These are phyloP conservation scores for Tricholoma terreum DNA, from an alignment of 768 basidiomycete species.

Conservation along the genomic window DNA sequence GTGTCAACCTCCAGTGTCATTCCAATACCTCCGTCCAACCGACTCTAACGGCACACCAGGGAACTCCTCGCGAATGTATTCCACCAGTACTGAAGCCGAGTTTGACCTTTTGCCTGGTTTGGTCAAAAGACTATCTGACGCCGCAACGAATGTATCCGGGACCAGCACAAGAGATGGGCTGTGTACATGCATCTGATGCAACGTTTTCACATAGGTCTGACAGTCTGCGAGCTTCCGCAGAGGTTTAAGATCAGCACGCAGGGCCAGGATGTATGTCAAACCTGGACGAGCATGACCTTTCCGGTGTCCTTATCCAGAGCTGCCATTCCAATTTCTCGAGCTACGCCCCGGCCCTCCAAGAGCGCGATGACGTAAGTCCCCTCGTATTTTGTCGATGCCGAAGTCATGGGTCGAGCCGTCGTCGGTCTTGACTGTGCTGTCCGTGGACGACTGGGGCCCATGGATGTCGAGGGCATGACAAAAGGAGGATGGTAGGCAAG, in stretches of 20 bases:
- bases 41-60: constrained; percentile 64
- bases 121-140: constrained; percentile 41
- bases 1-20: constrained; percentile 63
- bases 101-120: constrained; percentile 42
- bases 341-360: constrained; percentile 74
- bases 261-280: not conserved
- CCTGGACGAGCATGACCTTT: constrained; percentile 75
- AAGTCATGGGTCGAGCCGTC: constrained; percentile 64
- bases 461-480: not conserved
- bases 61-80: constrained; percentile 73
- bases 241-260: not conserved
- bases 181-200: constrained; percentile 83
- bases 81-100: constrained; percentile 62
- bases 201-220: constrained; percentile 83
- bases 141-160: constrained; percentile 75
- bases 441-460: constrained; percentile 41
- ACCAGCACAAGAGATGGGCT: constrained; percentile 69
- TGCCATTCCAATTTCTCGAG: constrained; percentile 84
- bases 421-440: constrained; percentile 58
- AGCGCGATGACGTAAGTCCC: constrained; percentile 64
- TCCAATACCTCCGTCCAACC: constrained; percentile 81
- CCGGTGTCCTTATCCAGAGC: constrained; percentile 81
- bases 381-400: constrained; percentile 56
- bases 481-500: not conserved
- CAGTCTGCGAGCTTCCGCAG: constrained; percentile 70